Conservation (phyloP, 345 rosid genomes). For the Acer negundo region DNA sequence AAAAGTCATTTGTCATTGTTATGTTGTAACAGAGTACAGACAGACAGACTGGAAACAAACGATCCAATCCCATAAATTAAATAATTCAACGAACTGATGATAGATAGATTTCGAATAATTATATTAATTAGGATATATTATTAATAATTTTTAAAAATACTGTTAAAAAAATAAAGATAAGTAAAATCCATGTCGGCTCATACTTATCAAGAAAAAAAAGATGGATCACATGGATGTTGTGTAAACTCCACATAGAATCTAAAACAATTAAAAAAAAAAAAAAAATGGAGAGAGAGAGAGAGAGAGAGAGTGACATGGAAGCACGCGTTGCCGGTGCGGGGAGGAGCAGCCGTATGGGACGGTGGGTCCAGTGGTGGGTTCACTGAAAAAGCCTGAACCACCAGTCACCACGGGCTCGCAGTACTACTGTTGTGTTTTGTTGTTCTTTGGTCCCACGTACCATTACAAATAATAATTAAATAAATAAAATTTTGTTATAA, state of each 20-base stretch:
- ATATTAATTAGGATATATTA: background rate
- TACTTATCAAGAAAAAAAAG: conserved; percentile 24
- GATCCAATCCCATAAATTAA: conserved; percentile 17
- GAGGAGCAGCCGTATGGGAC: conserved; percentile 73
- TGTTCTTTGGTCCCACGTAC: conserved; percentile 33
- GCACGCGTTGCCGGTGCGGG: conserved; percentile 87
- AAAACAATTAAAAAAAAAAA: background rate
- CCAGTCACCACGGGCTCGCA: conserved; percentile 8
- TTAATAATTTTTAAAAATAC: background rate
- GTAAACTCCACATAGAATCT: too few species aligned
- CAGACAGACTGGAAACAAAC: conserved; percentile 23
- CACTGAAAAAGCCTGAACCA: conserved; percentile 39
- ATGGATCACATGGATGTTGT: conserved; percentile 31
- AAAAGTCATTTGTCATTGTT: conserved; percentile 27
- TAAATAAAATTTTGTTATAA: too few species aligned
- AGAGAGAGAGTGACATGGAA: conserved; percentile 44
- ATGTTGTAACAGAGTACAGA: conserved; percentile 14
- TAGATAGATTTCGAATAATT: background rate
- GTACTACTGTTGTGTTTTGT: background rate
- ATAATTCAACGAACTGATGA: background rate
- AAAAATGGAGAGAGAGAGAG: background rate
- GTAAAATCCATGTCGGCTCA: conserved; percentile 28
- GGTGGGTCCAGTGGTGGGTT: conserved; percentile 58
- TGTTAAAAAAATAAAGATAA: conserved; percentile 1
- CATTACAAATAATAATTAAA: too few species aligned